Evolutionary conservation across 345 rosid species (phyloP), one percentile per base, ranked within the genome.

Genomic region (Atalantia buxifolia): DNA sequence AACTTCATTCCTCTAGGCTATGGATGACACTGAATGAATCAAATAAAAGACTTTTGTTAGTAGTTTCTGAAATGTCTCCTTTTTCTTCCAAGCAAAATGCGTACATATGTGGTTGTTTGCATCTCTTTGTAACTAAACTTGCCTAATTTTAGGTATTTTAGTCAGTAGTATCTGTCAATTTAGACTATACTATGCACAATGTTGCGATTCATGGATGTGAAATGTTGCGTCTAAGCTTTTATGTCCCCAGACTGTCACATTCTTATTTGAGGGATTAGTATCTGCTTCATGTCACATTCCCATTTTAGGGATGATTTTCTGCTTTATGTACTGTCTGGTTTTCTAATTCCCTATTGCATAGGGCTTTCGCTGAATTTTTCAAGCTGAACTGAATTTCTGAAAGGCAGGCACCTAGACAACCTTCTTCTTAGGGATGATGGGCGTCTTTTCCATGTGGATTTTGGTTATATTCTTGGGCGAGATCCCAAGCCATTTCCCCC

Each of bases 401-500:
- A 77, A 38, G 31, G 80, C 87, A 94, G 99, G 82, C 98, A 96
- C 83, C 88, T 96, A 71, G 99, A 96, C 84, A 96, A 96, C 76
- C 99, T 96, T 85, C 97, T 96, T 42, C 98, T 96, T 57, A 87
- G 95, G 75, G 99, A 94, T 42, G 98, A 96, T 85, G 98, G 98
- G 30, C 88, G 97, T 57, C 97, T 96, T 77, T 96, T 96, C 88
- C 98, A 96, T 77, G 99, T 96, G 77, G 99, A 96, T 87, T 94
- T 96, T 77, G 98, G 93, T 30, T 96, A 90, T 84, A 96, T 94
- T 84, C 97, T 96, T 57, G 99, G 99, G 69, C 93, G 97, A 79
- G 99, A 92, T 81, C 99, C 99, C 69, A 96, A 96, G 84, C 99
- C 97, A 33, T 96, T 96, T 81, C 99, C 99, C 63, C 99, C 99